Evolutionary conservation across 2,329 filamentous ascomycete genomes (phyloP).

Genomic region (Didymella lethalis): DNA sequence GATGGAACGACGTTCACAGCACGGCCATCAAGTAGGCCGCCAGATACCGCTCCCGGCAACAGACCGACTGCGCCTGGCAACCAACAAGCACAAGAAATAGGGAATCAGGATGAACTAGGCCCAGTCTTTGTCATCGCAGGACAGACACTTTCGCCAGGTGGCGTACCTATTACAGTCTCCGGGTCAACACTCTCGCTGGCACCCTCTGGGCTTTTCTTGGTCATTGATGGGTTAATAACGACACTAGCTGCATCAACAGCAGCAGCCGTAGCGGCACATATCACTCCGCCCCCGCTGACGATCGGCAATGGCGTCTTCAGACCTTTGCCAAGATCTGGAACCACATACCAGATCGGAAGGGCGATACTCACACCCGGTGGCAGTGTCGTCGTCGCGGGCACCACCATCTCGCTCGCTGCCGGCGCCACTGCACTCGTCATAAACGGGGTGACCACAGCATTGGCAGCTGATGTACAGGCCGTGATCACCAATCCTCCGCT

Average conservation of each 20-base stretch:
- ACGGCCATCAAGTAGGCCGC: constrained; percentile 16
- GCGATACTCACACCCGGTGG: constrained; percentile 52
- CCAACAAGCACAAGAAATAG: background rate
- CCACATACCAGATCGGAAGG: constrained; percentile 49
- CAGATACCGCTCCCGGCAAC: background rate
- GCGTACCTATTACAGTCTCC: constrained; percentile 43
- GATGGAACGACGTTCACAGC: constrained; percentile 23
- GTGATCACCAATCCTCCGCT: constrained; percentile 52
- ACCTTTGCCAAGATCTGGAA: constrained; percentile 42
- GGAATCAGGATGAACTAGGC: constrained; percentile 1
- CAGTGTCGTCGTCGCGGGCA: constrained; percentile 45
- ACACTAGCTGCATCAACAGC: constrained; percentile 41
- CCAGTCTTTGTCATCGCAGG: constrained; percentile 50
- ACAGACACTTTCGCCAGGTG: constrained; percentile 49
- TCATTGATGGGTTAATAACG: constrained; percentile 48
- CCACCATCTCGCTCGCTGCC: constrained; percentile 41
- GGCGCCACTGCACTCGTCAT: constrained; percentile 42
- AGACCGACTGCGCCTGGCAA: background rate
- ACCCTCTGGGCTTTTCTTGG: constrained; percentile 40
- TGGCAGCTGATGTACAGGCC: constrained; percentile 32
- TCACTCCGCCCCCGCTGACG: constrained; percentile 42
- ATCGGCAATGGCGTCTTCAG: constrained; percentile 40
- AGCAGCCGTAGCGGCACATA: constrained; percentile 20
- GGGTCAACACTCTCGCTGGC: constrained; percentile 47
- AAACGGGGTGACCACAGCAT: constrained; percentile 30